Evolutionary conservation across 1,284 basidiomycete genomes (phyloP).

Genomic region (Clitocybe nebularis): DNA sequence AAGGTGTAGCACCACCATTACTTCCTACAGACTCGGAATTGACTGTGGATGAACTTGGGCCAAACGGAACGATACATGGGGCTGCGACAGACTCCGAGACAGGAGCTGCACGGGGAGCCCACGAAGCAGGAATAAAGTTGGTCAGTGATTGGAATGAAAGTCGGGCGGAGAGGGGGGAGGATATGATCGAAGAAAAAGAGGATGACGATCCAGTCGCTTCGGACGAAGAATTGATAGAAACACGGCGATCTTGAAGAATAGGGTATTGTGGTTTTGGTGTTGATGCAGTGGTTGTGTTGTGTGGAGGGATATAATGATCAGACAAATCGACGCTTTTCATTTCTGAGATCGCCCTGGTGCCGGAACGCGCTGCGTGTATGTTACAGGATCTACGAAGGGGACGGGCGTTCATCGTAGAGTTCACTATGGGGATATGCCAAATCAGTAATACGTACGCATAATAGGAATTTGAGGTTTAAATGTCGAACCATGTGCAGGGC

Average conservation of each 20-base stretch:
- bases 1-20: constrained; percentile 7
- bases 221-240: constrained; percentile 9
- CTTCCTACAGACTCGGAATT: neutral
- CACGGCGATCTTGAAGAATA: constrained; percentile 7
- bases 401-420: constrained; percentile 32
- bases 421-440: constrained; percentile 32
- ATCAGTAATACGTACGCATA: constrained; percentile 57
- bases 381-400: constrained; percentile 32
- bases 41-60: constrained; percentile 1
- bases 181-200: constrained; percentile 43
- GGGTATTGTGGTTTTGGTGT: constrained; percentile 20
- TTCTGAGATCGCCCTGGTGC: constrained; percentile 24
- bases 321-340: constrained; percentile 33
- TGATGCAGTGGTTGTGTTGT: constrained; percentile 11
- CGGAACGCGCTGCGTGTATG: constrained; percentile 18
- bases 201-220: constrained; percentile 16
- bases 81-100: constrained; percentile 9
- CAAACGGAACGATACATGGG: constrained; percentile 18
- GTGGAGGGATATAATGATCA: constrained; percentile 17
- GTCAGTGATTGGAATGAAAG: constrained; percentile 46
- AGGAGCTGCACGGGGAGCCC: constrained; percentile 29
- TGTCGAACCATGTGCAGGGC: constrained; percentile 53
- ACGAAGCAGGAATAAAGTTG: constrained; percentile 54
- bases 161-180: constrained; percentile 50
- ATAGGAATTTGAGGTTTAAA: constrained; percentile 43